Evolutionary conservation across 176 grass and related monocot genomes (phyloP), one percentile per base, ranked within the genome.

Genomic region (Calamus simplicifolius): DNA sequence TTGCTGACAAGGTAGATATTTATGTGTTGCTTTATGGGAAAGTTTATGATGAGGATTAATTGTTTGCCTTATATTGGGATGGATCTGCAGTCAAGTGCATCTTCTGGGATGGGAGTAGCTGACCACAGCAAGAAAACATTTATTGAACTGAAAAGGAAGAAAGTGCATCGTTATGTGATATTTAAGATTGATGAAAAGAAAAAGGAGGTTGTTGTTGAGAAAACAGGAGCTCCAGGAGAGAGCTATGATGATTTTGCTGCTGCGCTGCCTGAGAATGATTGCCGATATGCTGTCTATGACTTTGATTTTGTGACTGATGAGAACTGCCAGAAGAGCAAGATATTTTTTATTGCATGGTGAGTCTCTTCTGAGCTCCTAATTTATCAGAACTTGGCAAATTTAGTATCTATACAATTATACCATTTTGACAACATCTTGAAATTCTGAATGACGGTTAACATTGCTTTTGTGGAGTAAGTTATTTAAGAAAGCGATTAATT

Each of bases 241-340:
- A 60, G 27, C 4, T 60, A 60, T 60, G 58, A 38, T 38, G 58
- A 60, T 60, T 31, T 60, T 1, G 17, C 58, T 60, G 58, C 58
- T 60, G 28, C 58, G 1, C 25, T 60, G 27, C 58, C 58, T n/a
- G 58, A 38, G 58, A 28, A 60, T 38, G 58, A 60, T 60, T 60
- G 58, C 13, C 26, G 58, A 35, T 60, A 60, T 35, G 58, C 58
- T 18, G 16, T 60, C 17, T 59, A 59, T n/a, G 57, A 59, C 57
- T 29, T 59, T 17, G 57, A 59, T 60, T 60, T 60, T 60, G 58
- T 60, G 58, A 60, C 58, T 60, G 58, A 60, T 17, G 58, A 60
- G 58, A 60, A 60, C 28, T 60, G 58, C 28, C 58, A 60, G 58
- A 60, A 35, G 58, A 60, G 58, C 58, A 60, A 60, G 58, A 60